Evolutionary conservation across 2,329 filamentous ascomycete genomes (phyloP).

Genomic region (Aspergillus candidus): DNA sequence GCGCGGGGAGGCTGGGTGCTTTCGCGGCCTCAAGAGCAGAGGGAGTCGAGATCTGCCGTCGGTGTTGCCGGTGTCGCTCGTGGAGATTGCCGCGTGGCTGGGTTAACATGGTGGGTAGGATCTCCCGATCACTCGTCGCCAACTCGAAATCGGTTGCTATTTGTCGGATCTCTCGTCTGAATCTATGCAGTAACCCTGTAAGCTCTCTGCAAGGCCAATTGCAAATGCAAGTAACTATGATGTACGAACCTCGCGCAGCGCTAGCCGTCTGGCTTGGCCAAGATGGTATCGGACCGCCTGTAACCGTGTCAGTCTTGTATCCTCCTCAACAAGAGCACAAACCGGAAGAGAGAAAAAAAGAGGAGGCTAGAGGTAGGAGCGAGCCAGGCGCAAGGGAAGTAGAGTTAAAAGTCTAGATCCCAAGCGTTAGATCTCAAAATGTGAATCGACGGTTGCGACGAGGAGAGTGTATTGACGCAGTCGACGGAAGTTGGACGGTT

Average conservation of each 20-base stretch:
- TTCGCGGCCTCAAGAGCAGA: slow-evolving; percentile 69
- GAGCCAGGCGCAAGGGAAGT: slow-evolving; percentile 2
- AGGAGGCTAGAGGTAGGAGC: slow-evolving; percentile 7
- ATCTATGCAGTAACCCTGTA: slow-evolving; percentile 5
- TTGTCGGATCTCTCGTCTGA: slow-evolving; percentile 39
- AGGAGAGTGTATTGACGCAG: no score
- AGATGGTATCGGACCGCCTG: slow-evolving; percentile 47
- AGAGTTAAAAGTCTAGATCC: slow-evolving; percentile 8
- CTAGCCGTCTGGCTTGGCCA: slow-evolving; percentile 62
- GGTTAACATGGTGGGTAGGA: slow-evolving; percentile 64
- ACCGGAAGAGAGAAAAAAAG: slow-evolving; percentile 8
- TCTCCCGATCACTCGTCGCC: slow-evolving; percentile 15
- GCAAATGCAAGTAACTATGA: slow-evolving; percentile 11
- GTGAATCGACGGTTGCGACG: no score
- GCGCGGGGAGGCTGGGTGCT: slow-evolving; percentile 58
- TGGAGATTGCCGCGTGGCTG: slow-evolving; percentile 67
- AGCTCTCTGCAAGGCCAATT: slow-evolving; percentile 3
- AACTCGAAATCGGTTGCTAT: slow-evolving; percentile 9
- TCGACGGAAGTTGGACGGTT: no score
- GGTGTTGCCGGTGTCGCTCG: slow-evolving; percentile 67
- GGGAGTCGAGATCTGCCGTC: slow-evolving; percentile 83
- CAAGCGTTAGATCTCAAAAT: no score
- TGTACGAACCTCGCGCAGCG: slow-evolving; percentile 67
- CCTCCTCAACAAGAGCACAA: slow-evolving; percentile 34
- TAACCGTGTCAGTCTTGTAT: slow-evolving; percentile 47